A percentile compares a stretch with the other conserved stretches of the same genome.
These are phyloP conservation scores for Talaromyces atroroseus DNA, from an alignment of 2,329 filamentous ascomycete species.

Conservation along the genomic window DNA sequence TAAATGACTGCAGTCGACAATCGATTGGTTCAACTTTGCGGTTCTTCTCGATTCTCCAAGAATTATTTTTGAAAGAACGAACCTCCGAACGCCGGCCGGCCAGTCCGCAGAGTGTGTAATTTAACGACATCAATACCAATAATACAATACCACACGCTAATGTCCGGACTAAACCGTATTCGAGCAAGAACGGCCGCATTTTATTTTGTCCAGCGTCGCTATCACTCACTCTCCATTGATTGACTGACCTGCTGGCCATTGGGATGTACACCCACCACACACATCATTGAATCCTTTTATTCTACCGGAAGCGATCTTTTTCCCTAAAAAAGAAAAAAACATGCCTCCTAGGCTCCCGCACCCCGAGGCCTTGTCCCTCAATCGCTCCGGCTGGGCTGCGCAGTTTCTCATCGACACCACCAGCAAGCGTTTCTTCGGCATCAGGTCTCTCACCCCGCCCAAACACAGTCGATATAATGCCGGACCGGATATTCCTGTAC, in stretches of 20 bases:
- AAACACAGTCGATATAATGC: conserved; percentile 51
- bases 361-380: conserved; percentile 26
- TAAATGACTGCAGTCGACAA: not conserved
- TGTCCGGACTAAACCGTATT: not conserved
- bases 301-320: conserved; percentile 11
- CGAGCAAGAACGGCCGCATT: not conserved
- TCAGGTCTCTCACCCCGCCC: conserved; percentile 54
- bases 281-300: not conserved
- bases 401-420: conserved; percentile 21
- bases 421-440: conserved; percentile 42
- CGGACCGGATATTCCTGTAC: conserved; percentile 45
- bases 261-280: not conserved
- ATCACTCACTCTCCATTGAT: not conserved
- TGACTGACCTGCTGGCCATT: not conserved
- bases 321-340: not conserved
- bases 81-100: conserved; percentile 4
- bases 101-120: not conserved
- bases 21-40: not conserved
- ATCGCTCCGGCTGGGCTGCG: conserved; percentile 20
- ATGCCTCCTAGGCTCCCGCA: conserved; percentile 15
- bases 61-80: no score
- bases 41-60: not conserved
- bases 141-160: not conserved
- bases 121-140: not conserved
- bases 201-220: conserved; percentile 3